Evolutionary conservation across 257 asterid species (phyloP), one percentile per base, ranked within the genome.

Genomic region (Lithospermum erythrorhizon): DNA sequence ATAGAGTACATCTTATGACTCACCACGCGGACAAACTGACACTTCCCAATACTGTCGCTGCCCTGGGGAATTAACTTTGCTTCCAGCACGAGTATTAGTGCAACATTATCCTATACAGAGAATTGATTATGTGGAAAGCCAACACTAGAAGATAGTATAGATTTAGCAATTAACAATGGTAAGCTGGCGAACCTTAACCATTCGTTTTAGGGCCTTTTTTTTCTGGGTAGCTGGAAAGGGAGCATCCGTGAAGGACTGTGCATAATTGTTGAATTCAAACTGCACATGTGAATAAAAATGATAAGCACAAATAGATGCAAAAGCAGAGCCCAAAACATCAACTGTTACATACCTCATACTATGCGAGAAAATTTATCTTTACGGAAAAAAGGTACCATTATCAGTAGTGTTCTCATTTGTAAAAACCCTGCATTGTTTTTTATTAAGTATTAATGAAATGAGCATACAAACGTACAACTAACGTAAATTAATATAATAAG

Each of bases 11-110:
- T 29, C 69, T 64, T 59, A n/a, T n/a, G 67, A 27, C 90, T 76
- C 79, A 93, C 99, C 89, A 93, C 97, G 78, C 99, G 86, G 54
- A 93, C 89, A 59, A 93, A 96, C 80, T 93, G 99, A 58, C 94
- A 95, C 78, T 86, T 86, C 54, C 89, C 95, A 20, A 80, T 83
- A 71, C 83, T 81, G 66, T 93, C 99, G 75, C 69, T 61, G 21
- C 84, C 87, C 74, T 86, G 96, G 81, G 78, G 83, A 75, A 77
- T 73, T 71, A 83, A 81, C 80, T 86, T 93, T 69, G 95, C 99
- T 73, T 93, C 99, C 69, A 93, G 84, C 71, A 93, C 99, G 66
- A 86, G 75, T 67, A 93, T 86, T 61, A 93, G 77, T 11, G 97
- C 99, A 67, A 93, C 83, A 68, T 93, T 93, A 78, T 93, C 99